These are phyloP conservation scores for Candida nitratophila DNA, from an alignment of 805 yeast genomes.

Conservation along the genomic window DNA sequence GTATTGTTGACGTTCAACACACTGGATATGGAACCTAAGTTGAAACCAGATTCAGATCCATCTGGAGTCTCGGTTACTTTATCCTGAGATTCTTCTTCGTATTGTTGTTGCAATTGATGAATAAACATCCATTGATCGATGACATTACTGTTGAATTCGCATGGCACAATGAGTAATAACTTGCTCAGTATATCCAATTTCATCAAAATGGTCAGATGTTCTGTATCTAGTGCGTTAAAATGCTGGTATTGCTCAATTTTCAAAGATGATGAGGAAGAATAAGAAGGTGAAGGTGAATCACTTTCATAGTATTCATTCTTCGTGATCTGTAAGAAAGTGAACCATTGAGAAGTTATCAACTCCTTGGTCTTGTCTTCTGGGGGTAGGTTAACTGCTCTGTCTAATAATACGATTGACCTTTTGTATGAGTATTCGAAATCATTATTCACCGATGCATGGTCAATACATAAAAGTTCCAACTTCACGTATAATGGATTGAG, in stretches of 20 bases:
- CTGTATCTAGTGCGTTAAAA: neutral
- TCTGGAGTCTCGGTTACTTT: neutral
- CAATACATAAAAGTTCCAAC: constrained; percentile 43
- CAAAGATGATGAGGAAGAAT: neutral
- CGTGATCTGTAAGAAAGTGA: constrained; percentile 67
- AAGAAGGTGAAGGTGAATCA: constrained; percentile 3
- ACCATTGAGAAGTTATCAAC: constrained; percentile 43
- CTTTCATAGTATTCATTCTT: constrained; percentile 32
- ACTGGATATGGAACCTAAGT: too few relatives aligned
- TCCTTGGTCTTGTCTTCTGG: constrained; percentile 3
- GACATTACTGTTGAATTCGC: constrained; percentile 47
- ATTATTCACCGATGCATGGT: constrained; percentile 54
- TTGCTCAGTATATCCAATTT: constrained; percentile 52
- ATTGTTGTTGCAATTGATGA: constrained; percentile 24
- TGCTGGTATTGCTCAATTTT: neutral
- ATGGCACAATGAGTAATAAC: constrained; percentile 44
- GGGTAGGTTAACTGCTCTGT: constrained; percentile 11
- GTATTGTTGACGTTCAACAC: too few relatives aligned
- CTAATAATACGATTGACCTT: constrained; percentile 32
- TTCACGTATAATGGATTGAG: constrained; percentile 22
- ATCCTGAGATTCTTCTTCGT: constrained; percentile 6
- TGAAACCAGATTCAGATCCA: too few relatives aligned
- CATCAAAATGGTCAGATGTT: constrained; percentile 1
- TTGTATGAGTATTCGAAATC: constrained; percentile 56
- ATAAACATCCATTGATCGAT: constrained; percentile 57